phyloP scores from a whole-genome alignment of 2,329 filamentous ascomycete species.

The Pseudonectria buxi region DNA sequence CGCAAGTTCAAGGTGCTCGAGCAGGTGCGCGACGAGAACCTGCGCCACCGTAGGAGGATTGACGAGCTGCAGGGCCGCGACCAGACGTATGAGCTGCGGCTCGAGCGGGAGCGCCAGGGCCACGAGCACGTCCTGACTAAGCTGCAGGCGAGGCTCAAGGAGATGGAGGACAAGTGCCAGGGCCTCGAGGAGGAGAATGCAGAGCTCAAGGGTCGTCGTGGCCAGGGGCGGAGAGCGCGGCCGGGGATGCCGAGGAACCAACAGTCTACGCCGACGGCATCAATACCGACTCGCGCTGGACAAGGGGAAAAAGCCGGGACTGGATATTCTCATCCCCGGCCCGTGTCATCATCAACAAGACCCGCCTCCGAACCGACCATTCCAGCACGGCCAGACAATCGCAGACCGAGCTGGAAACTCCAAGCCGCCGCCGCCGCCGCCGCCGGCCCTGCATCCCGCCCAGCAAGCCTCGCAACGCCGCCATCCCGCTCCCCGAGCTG shows the following conservation, averaged over 20 bases:
- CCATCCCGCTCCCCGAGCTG: slow-evolving; percentile 9
- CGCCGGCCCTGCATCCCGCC: slow-evolving; percentile 11
- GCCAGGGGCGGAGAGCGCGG: slow-evolving; percentile 8
- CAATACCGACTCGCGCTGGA: slow-evolving; percentile 7
- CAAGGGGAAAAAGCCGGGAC: no score
- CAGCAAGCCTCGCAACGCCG: slow-evolving; percentile 7
- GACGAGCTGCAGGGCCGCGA: slow-evolving; percentile 32
- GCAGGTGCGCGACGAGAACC: slow-evolving; percentile 27
- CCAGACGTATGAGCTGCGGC: slow-evolving; percentile 32
- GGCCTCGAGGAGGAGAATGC: slow-evolving; percentile 22
- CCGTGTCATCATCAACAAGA: no score
- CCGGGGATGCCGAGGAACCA: slow-evolving; percentile 16
- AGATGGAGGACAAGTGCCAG: slow-evolving; percentile 27
- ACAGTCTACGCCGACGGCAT: slow-evolving; percentile 18
- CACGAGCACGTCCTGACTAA: slow-evolving; percentile 27
- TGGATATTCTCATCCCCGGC: no score
- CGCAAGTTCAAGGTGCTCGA: slow-evolving; percentile 22
- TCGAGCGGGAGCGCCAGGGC: slow-evolving; percentile 29
- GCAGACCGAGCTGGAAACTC: no score
- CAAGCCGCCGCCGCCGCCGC: slow-evolving; percentile 5
- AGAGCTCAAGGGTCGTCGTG: slow-evolving; percentile 14
- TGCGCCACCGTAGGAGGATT: slow-evolving; percentile 26
- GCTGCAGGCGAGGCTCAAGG: slow-evolving; percentile 29
- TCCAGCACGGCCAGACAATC: no score
- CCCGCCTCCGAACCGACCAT: no score